phyloP scores from a whole-genome alignment of 2,329 filamentous ascomycete genomes.

The Herpotrichia juniperi region DNA sequence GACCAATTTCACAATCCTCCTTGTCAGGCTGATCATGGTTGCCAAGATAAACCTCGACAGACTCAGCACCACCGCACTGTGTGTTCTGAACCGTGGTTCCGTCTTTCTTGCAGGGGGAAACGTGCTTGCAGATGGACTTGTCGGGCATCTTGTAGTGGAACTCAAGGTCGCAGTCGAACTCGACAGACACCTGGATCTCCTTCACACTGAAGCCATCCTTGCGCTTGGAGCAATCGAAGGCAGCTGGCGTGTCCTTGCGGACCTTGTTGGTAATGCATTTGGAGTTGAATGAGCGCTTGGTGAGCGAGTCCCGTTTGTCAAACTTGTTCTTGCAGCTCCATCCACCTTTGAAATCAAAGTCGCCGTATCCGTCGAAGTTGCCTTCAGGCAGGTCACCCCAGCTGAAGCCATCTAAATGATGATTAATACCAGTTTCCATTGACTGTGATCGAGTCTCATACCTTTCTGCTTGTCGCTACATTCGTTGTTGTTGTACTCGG shows the following conservation, averaged over 20 bases:
- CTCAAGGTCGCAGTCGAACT: slow-evolving; percentile 79
- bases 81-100: slow-evolving; percentile 78
- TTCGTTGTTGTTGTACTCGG: slow-evolving; percentile 75
- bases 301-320: slow-evolving; percentile 63
- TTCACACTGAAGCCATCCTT: slow-evolving; percentile 72
- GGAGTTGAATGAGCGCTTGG: slow-evolving; percentile 51
- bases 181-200: slow-evolving; percentile 73
- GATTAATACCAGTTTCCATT: neutral
- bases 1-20: slow-evolving; percentile 70
- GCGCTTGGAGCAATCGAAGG: slow-evolving; percentile 69
- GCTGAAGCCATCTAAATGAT: slow-evolving; percentile 64
- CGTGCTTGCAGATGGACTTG: slow-evolving; percentile 81
- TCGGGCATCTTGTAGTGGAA: slow-evolving; percentile 89
- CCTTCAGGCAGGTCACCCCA: slow-evolving; percentile 68
- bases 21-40: slow-evolving; percentile 53
- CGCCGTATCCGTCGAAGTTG: slow-evolving; percentile 68
- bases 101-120: slow-evolving; percentile 67
- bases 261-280: slow-evolving; percentile 54
- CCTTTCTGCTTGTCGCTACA: slow-evolving; percentile 72
- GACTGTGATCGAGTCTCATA: neutral
- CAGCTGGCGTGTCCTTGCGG: slow-evolving; percentile 58
- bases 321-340: slow-evolving; percentile 71
- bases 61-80: slow-evolving; percentile 90
- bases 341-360: slow-evolving; percentile 72
- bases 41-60: slow-evolving; percentile 72